Conservation (phyloP, 257 asterid genomes). For the Ophiorrhiza pumila region DNA sequence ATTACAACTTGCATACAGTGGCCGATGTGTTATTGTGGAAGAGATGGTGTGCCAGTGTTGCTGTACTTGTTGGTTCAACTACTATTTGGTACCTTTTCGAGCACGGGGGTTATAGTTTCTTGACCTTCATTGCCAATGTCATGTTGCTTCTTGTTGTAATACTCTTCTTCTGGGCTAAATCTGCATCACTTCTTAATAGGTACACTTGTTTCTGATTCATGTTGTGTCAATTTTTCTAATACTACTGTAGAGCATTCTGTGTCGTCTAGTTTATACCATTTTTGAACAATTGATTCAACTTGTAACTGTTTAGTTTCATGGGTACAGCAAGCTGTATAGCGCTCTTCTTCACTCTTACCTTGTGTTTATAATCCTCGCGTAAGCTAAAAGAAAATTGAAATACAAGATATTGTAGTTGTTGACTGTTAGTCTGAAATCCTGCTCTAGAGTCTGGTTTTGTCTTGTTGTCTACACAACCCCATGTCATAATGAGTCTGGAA, state of each 20-base stretch:
- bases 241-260: background rate
- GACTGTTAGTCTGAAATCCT: background rate
- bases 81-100: constrained; percentile 84
- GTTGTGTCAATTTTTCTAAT: background rate
- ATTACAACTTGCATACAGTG: constrained; percentile 45
- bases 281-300: background rate
- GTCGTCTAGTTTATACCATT: background rate
- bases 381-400: background rate
- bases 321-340: background rate
- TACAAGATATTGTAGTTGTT: background rate
- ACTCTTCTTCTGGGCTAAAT: constrained; percentile 89
- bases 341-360: background rate
- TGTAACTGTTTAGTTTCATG: background rate
- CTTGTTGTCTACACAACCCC: too few species aligned
- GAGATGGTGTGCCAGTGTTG: constrained; percentile 48
- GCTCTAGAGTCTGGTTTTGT: too few species aligned
- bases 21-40: constrained; percentile 86
- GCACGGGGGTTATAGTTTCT: constrained; percentile 72
- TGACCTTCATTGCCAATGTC: constrained; percentile 73
- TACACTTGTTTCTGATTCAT: constrained; percentile 20
- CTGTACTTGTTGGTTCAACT: constrained; percentile 61
- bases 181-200: constrained; percentile 92
- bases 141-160: constrained; percentile 69
- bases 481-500: background rate
- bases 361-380: background rate